Evolutionary conservation across 352 stramenopile species (phyloP), one percentile per base, ranked within the genome.

Genomic region (Pythium monospermum): DNA sequence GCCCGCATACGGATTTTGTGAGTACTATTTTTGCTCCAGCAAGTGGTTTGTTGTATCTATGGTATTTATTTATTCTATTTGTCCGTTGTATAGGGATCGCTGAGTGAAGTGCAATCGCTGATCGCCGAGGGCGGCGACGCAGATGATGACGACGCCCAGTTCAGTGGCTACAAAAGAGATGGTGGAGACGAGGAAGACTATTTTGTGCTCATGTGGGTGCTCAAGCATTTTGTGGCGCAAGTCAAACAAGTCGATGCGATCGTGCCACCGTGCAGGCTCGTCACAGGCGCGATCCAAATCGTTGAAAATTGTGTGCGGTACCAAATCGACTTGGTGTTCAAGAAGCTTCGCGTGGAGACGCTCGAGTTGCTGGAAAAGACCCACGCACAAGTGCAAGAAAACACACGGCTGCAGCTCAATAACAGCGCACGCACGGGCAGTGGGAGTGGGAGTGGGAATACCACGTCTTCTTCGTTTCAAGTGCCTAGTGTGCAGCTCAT

Each of bases 201-300:
- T 37, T 76, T 85, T 53, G 71, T 86, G 28, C 71, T 94, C 39
- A 91, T 94, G 83, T 78, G 69, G 44, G 77, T 90, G 45, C 69
- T 94, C 41, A 88, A 90, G 52, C 55, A 78, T 35, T 90, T 91
- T 62, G 61, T 91, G 10, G 59, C 72, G 4, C 61, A 82, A 53
- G 76, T 88, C 38, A 74, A 78, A 32, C 54, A 71, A 28, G 61
- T 88, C 19, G 69, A 87, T 33, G 61, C 45, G 19, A 67, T 78
- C 18, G 70, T 88, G 18, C 81, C 78, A n/a, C 71, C 78, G 16
- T 83, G 68, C 23, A 57, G 67, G 15, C 42, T 87, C 11, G 63
- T 65, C n/a, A 53, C 55, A 35, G 63, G 57, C 21, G 76, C 76
- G 15, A 72, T 71, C 11, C 64, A 85, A 36, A 71, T 81, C 28